A percentile compares a stretch with the other conserved stretches of the same genome.
Evolutionary conservation across 1,284 basidiomycete genomes (phyloP).

Genomic region (Cutaneotrichosporon cyanovorans): DNA sequence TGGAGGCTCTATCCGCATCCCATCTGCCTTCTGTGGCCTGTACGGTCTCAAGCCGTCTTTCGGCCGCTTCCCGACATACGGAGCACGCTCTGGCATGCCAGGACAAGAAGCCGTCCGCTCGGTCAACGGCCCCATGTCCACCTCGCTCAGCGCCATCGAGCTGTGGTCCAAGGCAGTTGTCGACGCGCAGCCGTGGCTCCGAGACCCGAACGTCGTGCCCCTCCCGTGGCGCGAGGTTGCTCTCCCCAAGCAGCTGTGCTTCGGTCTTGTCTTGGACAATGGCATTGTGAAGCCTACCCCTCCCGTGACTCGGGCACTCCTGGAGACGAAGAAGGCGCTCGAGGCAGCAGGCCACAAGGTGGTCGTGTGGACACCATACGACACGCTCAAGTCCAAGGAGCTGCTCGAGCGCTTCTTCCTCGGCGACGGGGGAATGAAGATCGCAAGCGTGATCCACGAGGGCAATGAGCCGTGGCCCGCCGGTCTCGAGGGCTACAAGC

Average conservation of each 20-base stretch:
- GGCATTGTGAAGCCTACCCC: slow-evolving; percentile 60
- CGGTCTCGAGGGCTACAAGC: slow-evolving; percentile 20
- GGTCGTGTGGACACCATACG: slow-evolving; percentile 42
- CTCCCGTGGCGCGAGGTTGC: slow-evolving; percentile 60
- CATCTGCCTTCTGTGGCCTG: slow-evolving; percentile 57
- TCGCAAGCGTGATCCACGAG: slow-evolving; percentile 20
- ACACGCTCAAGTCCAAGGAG: slow-evolving; percentile 12
- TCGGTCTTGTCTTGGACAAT: slow-evolving; percentile 52
- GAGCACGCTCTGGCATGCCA: slow-evolving; percentile 56
- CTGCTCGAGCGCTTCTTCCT: slow-evolving; percentile 30
- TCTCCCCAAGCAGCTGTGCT: slow-evolving; percentile 57
- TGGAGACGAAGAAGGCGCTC: slow-evolving; percentile 55
- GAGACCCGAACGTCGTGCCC: slow-evolving; percentile 57
- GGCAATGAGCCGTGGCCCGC: slow-evolving; percentile 31
- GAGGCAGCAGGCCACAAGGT: slow-evolving; percentile 59
- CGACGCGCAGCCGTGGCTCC: slow-evolving; percentile 57
- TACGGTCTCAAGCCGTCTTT: slow-evolving; percentile 66
- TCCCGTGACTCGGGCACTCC: slow-evolving; percentile 59
- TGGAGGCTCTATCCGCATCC: slow-evolving; percentile 65
- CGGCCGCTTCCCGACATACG: slow-evolving; percentile 62
- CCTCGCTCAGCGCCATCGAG: slow-evolving; percentile 55
- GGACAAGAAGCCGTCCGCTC: slow-evolving; percentile 65
- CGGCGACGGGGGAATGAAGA: slow-evolving; percentile 37
- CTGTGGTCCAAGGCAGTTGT: slow-evolving; percentile 50
- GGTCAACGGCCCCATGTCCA: slow-evolving; percentile 64